Conservation (phyloP, 192 early-diverging fungal genomes). For the Gryganskiella cystojenkinii region DNA sequence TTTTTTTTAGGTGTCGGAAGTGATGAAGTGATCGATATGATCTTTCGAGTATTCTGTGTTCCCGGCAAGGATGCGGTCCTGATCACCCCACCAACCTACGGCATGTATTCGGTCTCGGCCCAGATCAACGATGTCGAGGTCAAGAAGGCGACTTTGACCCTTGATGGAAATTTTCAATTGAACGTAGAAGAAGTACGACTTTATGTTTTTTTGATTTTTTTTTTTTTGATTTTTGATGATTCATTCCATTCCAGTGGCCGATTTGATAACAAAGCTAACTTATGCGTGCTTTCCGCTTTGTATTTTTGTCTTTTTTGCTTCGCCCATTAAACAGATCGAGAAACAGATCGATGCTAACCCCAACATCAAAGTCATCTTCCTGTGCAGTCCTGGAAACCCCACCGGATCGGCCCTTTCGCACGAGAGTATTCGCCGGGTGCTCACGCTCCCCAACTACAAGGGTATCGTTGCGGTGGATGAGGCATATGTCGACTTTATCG, state of each 20-base stretch:
- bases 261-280: slow-evolving; percentile 54
- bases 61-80: slow-evolving; percentile 94
- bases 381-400: slow-evolving; percentile 99
- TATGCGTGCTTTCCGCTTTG: not conserved
- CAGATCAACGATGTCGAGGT: slow-evolving; percentile 95
- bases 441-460: slow-evolving; percentile 74
- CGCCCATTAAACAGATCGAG: slow-evolving; percentile 69
- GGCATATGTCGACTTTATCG: slow-evolving; percentile 97
- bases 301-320: slow-evolving; percentile 5
- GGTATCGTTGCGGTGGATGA: slow-evolving; percentile 99
- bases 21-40: slow-evolving; percentile 95
- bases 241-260: slow-evolving; percentile 31
- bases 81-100: slow-evolving; percentile 98
- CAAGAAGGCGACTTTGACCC: slow-evolving; percentile 85
- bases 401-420: slow-evolving; percentile 87
- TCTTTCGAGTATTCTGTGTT: slow-evolving; percentile 88
- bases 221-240: too few species aligned
- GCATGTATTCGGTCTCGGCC: slow-evolving; percentile 97
- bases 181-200: slow-evolving; percentile 64
- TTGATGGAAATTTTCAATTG: slow-evolving; percentile 74
- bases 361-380: slow-evolving; percentile 89
- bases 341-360: slow-evolving; percentile 73
- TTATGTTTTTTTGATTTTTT: too few species aligned
- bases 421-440: slow-evolving; percentile 71
- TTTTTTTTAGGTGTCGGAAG: slow-evolving; percentile 97